Evolutionary conservation across 1,284 basidiomycete species (phyloP), one percentile per base, ranked within the genome.

Genomic region (Flammula alnicola): DNA sequence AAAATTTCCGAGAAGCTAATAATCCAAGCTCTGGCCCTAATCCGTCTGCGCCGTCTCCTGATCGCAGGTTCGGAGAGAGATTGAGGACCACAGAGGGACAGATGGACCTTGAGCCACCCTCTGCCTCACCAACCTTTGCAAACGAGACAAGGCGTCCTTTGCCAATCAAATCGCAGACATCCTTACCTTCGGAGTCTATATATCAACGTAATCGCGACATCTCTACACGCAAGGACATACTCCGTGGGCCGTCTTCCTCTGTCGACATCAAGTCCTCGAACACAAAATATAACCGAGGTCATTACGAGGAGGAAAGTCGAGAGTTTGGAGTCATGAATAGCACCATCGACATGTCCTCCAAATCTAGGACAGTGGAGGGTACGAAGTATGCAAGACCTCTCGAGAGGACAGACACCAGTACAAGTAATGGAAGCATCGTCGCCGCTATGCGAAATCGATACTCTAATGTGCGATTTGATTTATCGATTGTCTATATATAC

Each of bases 371-470:
- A 26, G 53, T 64, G 30, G 68, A 68, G 48, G 59, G 44, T 23
- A 31, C 44, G 4, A 61, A 55, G 48, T 51, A 54, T 11, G 50
- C 62, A n/a, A 59, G 60, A 49, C 61, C 61, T 42, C 42, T 78
- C 4, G 75, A 79, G 47, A 75, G 77, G 51, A 70, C 67, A 19
- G 78, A 81, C 41, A 80, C 80, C 1, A 72, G 69, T 11, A 73
- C 65, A 43, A 86, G 80, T 54, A 77, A 64, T 26, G 79, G 77
- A 11, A 84, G 80, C 57, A 67, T 84, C 22, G 86, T 91, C 30
- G 84, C 88, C 37, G 80, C 81, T 0, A 80, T 91, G 72, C 76
- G 84, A 27, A 80, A 78, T 58, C 78, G 78, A 47, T 90, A 86
- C 59, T 75, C 78, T 40, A 71, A 65, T 47, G 88, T 89, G 57